Conservation (phyloP, 169 alveolate genomes). For the Plasmodium knowlesi region DNA sequence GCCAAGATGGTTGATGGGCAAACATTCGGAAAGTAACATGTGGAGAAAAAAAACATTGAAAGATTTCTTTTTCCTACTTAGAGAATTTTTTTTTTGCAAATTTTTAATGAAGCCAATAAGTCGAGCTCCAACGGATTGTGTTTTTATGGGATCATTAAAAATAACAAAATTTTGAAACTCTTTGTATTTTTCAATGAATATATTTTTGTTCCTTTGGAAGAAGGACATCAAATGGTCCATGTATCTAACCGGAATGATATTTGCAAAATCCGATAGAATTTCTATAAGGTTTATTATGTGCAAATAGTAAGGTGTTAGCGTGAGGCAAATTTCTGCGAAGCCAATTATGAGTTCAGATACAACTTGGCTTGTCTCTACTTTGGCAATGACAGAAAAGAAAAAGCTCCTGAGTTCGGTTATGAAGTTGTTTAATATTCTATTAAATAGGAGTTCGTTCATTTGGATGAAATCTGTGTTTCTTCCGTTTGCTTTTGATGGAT, state of each 20-base stretch:
- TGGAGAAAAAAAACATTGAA: conserved; percentile 11
- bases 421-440: conserved; percentile 26
- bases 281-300: conserved; percentile 24
- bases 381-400: conserved; percentile 21
- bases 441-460: conserved; percentile 22
- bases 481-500: neutral
- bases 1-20: conserved; percentile 51
- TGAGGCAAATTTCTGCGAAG: conserved; percentile 28
- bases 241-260: neutral
- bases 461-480: neutral
- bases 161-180: conserved; percentile 46
- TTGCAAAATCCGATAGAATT: conserved; percentile 29
- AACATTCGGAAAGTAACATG: conserved; percentile 29
- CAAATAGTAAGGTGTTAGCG: conserved; percentile 40
- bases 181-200: conserved; percentile 44
- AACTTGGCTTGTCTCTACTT: neutral
- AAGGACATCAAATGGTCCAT: neutral
- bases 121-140: conserved; percentile 56
- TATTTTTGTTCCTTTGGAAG: conserved; percentile 21
- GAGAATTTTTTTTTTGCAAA: conserved; percentile 32
- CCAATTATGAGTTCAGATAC: neutral
- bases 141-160: conserved; percentile 44
- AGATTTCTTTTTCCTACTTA: conserved; percentile 15
- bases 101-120: conserved; percentile 59
- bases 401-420: conserved; percentile 28